Conservation (phyloP, 1,139 yeast genomes). For the Geotrichum candidum region DNA sequence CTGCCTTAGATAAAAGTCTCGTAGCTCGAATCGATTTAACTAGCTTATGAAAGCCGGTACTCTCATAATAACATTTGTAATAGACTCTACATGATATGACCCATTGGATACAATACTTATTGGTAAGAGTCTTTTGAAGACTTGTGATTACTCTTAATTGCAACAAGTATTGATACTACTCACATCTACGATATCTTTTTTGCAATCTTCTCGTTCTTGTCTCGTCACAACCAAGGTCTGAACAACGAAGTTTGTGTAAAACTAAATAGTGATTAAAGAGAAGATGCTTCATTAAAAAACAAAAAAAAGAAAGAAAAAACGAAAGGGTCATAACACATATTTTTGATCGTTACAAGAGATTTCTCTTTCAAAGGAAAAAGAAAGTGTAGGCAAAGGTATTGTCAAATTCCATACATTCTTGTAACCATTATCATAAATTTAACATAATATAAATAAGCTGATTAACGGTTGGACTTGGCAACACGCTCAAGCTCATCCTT, state of each 20-base stretch:
- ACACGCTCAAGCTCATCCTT: slow-evolving; percentile 99
- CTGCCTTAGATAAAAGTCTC: too few species aligned
- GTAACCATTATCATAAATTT: slow-evolving; percentile 14
- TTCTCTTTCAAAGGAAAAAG: not conserved
- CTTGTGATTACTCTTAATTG: not conserved
- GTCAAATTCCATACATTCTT: slow-evolving; percentile 11
- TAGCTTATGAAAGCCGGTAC: too few species aligned
- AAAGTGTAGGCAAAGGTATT: not conserved
- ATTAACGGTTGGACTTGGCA: slow-evolving; percentile 99
- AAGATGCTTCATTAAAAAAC: not conserved
- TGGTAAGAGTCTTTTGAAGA: not conserved
- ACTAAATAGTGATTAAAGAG: not conserved
- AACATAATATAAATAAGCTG: slow-evolving; percentile 7
- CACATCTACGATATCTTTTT: not conserved
- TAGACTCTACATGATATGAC: not conserved
- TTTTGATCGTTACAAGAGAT: not conserved
- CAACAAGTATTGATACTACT: not conserved
- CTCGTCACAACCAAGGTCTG: not conserved
- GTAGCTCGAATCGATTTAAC: too few species aligned
- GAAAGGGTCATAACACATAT: not conserved
- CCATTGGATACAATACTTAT: not conserved
- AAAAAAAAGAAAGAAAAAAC: not conserved
- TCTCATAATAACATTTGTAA: too few species aligned
- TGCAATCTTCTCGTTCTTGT: not conserved
- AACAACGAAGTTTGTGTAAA: not conserved